Conservation (phyloP, 495 filamentous ascomycete genomes). For the Pyrenula massariospora region DNA sequence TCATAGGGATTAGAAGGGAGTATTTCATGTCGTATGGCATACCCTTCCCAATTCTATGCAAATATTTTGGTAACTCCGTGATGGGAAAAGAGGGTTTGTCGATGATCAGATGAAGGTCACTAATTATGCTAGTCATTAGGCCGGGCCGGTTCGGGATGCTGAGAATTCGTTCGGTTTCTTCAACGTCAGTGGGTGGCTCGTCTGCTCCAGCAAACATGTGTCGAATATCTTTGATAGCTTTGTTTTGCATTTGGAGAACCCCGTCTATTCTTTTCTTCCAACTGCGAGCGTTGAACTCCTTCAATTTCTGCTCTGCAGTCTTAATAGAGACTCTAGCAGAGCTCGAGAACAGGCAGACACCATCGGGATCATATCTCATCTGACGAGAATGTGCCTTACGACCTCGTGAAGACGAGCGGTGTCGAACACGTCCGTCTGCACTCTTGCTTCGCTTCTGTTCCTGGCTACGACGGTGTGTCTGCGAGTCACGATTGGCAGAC, state of each 20-base stretch:
- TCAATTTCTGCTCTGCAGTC: constrained; percentile 62
- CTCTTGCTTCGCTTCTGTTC: constrained; percentile 43
- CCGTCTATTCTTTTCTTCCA: constrained; percentile 90
- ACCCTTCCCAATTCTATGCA: constrained; percentile 85
- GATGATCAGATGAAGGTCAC: constrained; percentile 72
- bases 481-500: constrained; percentile 23
- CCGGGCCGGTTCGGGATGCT: constrained; percentile 78
- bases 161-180: constrained; percentile 76
- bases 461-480: constrained; percentile 28
- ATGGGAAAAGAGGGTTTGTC: constrained; percentile 91
- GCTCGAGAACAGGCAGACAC: constrained; percentile 53
- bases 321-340: constrained; percentile 56
- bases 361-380: constrained; percentile 74
- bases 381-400: constrained; percentile 6
- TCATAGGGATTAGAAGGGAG: constrained; percentile 78
- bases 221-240: constrained; percentile 67
- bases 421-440: constrained; percentile 28
- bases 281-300: constrained; percentile 71
- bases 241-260: constrained; percentile 54
- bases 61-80: constrained; percentile 64
- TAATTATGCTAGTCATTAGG: constrained; percentile 68
- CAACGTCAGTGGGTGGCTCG: constrained; percentile 65
- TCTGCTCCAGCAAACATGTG: constrained; percentile 74
- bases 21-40: constrained; percentile 89
- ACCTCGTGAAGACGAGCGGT: constrained; percentile 12